Percentiles rank a stretch among this genome's conserved stretches.
Conservation (phyloP, 176 grass and related monocot genomes). For the Bolboschoenus planiculmis region DNA sequence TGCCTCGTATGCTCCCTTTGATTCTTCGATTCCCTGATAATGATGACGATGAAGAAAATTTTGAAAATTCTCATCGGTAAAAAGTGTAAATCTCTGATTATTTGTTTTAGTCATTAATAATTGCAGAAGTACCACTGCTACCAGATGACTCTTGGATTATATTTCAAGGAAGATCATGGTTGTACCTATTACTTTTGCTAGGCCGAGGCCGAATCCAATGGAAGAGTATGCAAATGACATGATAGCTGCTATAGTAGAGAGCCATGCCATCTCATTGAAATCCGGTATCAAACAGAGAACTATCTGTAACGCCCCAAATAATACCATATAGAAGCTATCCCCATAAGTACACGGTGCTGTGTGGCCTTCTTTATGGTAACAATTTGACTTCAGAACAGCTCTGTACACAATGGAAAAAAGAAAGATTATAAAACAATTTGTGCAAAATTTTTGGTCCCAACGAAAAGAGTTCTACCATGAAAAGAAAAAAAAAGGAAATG, state of each 20-base stretch:
- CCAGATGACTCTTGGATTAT: not conserved
- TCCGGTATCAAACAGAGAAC: not conserved
- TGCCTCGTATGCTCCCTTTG: not conserved
- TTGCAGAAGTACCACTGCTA: not conserved
- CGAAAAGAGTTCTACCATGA: too few species aligned
- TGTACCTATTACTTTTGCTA: not conserved
- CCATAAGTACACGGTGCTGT: not conserved
- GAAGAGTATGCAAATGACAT: not conserved
- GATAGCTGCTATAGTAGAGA: not conserved
- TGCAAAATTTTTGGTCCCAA: too few species aligned
- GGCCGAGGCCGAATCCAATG: not conserved
- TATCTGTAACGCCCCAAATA: not conserved
- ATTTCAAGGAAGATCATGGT: too few species aligned
- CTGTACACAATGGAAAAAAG: not conserved
- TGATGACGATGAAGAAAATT: not conserved
- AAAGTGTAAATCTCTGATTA: not conserved
- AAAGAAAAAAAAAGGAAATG: too few species aligned
- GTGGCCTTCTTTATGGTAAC: not conserved
- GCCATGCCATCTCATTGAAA: not conserved
- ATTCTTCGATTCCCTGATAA: not conserved
- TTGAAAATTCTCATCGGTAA: not conserved
- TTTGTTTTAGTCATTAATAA: not conserved
- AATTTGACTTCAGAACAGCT: not conserved
- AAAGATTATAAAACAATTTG: too few species aligned
- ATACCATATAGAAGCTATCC: not conserved